Conservation (phyloP, 352 stramenopile species). For the Albugo candida region DNA sequence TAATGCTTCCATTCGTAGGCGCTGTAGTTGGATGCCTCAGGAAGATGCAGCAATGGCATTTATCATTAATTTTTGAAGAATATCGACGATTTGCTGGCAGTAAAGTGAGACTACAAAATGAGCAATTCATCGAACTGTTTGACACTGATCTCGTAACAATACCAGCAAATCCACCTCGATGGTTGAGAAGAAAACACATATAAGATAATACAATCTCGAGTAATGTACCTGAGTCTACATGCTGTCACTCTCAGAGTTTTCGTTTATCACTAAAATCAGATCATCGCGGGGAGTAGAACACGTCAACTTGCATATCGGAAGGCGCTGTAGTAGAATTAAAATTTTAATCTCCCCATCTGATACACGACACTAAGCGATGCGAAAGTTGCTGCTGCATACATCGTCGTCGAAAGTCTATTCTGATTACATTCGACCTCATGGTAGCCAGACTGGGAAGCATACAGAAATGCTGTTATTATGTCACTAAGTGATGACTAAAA, state of each 20-base stretch:
- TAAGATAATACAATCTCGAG: slow-evolving; percentile 1
- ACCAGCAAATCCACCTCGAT: slow-evolving; percentile 46
- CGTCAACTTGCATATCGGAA: no score
- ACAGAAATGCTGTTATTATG: no score
- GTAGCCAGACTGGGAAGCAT: no score
- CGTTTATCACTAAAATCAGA: no score
- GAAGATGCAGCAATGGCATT: slow-evolving; percentile 85
- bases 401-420: no score
- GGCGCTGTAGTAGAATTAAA: no score
- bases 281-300: no score
- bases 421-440: no score
- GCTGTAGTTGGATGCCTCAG: slow-evolving; percentile 78
- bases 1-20: slow-evolving; percentile 12
- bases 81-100: slow-evolving; percentile 80
- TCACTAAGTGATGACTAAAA: no score
- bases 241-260: neutral
- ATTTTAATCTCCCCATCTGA: no score
- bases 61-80: slow-evolving; percentile 87
- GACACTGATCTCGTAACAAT: slow-evolving; percentile 84
- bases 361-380: no score
- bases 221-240: neutral
- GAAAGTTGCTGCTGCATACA: no score
- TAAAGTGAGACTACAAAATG: slow-evolving; percentile 82
- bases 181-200: slow-evolving; percentile 38
- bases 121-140: slow-evolving; percentile 91